These are phyloP conservation scores for Malania oleifera DNA, from an alignment of 164 flowering plant species.

Conservation along the genomic window DNA sequence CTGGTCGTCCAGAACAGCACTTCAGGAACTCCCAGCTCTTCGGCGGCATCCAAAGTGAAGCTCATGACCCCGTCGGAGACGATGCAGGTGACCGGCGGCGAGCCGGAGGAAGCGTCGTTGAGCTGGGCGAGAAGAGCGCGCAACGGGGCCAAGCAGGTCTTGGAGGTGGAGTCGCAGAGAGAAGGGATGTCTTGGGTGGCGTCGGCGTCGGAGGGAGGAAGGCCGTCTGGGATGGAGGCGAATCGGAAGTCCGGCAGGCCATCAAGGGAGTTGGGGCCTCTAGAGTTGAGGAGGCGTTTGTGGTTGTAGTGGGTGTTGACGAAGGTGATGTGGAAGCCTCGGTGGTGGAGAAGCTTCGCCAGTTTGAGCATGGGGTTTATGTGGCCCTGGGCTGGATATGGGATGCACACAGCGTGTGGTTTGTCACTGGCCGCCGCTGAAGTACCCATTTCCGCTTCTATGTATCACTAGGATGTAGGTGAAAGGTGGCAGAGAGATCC, in stretches of 20 bases:
- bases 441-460: too few species aligned
- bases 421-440: too few species aligned
- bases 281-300: constrained; percentile 11
- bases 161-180: constrained; percentile 21
- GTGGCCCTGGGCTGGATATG: constrained; percentile 6
- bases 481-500: too few species aligned
- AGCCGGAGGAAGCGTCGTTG: constrained; percentile 10
- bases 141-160: constrained; percentile 28
- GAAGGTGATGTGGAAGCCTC: constrained; percentile 8
- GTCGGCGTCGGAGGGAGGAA: constrained; percentile 33
- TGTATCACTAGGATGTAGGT: too few species aligned
- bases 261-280: constrained; percentile 6
- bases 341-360: too few species aligned
- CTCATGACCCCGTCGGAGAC: constrained; percentile 33
- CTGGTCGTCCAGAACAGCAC: constrained; percentile 28
- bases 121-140: constrained; percentile 21
- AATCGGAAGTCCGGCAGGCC: constrained; percentile 26
- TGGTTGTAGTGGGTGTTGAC: constrained; percentile 20
- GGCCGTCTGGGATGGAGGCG: constrained; percentile 39
- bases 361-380: constrained; percentile 6
- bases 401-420: constrained; percentile 5
- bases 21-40: constrained; percentile 24
- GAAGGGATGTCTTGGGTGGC: constrained; percentile 33
- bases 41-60: constrained; percentile 29
- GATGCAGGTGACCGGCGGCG: constrained; percentile 27